Evolutionary conservation across 352 stramenopile species (phyloP).

Genomic region (Pythium aphanidermatum): DNA sequence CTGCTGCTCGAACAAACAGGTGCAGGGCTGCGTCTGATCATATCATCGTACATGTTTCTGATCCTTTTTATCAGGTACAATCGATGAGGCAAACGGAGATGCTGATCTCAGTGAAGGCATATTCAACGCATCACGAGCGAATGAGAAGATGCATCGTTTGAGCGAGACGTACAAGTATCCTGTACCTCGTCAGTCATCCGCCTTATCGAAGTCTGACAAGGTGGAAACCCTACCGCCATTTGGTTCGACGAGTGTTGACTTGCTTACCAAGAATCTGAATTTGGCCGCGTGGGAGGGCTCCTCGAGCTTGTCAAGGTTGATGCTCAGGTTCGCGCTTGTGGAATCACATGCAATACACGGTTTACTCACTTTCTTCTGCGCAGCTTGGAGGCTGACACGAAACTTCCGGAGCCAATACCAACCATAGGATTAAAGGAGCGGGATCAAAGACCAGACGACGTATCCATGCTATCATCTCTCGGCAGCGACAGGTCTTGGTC

Average conservation of each 20-base stretch:
- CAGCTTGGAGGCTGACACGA: constrained; percentile 27
- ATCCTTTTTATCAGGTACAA: too few relatives aligned
- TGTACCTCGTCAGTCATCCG: too few relatives aligned
- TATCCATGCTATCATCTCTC: constrained; percentile 16
- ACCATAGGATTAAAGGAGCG: background rate
- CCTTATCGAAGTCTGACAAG: background rate
- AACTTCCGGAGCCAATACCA: background rate
- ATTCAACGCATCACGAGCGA: too few relatives aligned
- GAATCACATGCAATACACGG: background rate
- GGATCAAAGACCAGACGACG: constrained; percentile 13
- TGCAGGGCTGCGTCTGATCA: too few relatives aligned
- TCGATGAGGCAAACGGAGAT: constrained; percentile 7
- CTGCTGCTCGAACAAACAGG: constrained; percentile 48
- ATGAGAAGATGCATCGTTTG: too few relatives aligned
- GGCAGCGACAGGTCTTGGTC: constrained; percentile 8
- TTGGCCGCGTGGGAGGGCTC: constrained; percentile 64
- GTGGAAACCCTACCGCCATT: background rate
- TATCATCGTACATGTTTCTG: too few relatives aligned
- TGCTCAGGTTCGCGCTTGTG: constrained; percentile 44
- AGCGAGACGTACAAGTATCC: too few relatives aligned
- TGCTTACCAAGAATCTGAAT: constrained; percentile 35
- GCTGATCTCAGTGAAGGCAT: too few relatives aligned
- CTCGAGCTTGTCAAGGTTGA: constrained; percentile 61
- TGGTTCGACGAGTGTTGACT: constrained; percentile 20
- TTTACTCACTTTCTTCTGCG: background rate